Conservation (phyloP, 2,329 filamentous ascomycete genomes). For the Neophaeococcomyces mojaviensis region DNA sequence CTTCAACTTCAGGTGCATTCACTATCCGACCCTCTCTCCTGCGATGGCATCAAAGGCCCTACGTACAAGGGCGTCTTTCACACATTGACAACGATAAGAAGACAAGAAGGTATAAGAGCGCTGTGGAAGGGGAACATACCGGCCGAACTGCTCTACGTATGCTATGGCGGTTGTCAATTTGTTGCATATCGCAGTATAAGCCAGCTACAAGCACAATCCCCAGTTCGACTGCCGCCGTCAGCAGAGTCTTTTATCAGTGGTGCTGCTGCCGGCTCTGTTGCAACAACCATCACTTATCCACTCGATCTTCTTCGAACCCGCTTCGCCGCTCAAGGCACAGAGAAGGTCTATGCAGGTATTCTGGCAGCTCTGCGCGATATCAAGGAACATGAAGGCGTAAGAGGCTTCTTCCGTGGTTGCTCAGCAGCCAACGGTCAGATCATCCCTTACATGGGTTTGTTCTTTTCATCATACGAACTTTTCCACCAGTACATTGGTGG, state of each 20-base stretch:
- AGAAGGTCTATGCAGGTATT: conserved; percentile 71
- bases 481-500: conserved; percentile 54
- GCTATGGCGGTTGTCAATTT: conserved; percentile 86
- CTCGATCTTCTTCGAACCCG: conserved; percentile 87
- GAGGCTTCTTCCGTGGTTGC: conserved; percentile 83
- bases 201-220: conserved; percentile 53
- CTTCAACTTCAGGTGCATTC: conserved; percentile 89
- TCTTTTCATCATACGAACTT: conserved; percentile 83
- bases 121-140: conserved; percentile 98
- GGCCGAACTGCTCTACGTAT: conserved; percentile 87
- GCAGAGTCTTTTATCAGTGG: conserved; percentile 76
- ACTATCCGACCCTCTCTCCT: conserved; percentile 62
- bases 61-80: conserved; percentile 62
- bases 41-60: conserved; percentile 40
- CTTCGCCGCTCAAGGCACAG: conserved; percentile 86
- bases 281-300: conserved; percentile 81
- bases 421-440: conserved; percentile 78
- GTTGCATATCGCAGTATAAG: conserved; percentile 73
- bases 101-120: conserved; percentile 72
- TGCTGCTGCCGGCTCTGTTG: conserved; percentile 70
- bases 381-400: conserved; percentile 60
- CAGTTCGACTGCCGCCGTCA: conserved; percentile 52
- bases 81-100: conserved; percentile 69
- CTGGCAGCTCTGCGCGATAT: conserved; percentile 65
- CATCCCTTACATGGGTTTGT: conserved; percentile 92